Evolutionary conservation across 352 stramenopile species (phyloP).

Genomic region (Globisporangium okanoganense): DNA sequence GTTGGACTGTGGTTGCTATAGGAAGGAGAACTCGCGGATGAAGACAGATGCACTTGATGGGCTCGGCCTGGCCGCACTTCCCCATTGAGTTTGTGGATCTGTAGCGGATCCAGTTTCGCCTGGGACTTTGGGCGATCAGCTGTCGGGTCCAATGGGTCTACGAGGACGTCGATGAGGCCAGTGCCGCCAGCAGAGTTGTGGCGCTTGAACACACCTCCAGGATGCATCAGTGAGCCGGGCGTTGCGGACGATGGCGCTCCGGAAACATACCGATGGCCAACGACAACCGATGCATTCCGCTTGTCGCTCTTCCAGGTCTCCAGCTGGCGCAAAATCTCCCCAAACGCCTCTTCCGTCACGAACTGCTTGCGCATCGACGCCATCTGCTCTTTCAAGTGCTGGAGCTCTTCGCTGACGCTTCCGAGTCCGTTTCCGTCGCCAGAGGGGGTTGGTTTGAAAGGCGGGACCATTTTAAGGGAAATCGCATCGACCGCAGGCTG

Average conservation of each 20-base stretch:
- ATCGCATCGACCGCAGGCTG: background rate
- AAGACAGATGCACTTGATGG: background rate
- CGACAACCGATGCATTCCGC: constrained; percentile 17
- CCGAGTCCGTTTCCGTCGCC: background rate
- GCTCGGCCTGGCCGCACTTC: constrained; percentile 10
- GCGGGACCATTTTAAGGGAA: background rate
- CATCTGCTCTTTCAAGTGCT: constrained; percentile 32
- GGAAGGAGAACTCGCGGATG: background rate
- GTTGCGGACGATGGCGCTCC: constrained; percentile 5
- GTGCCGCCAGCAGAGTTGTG: constrained; percentile 15
- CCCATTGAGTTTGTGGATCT: constrained; percentile 37
- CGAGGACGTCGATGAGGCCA: background rate
- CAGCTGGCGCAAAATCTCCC: constrained; percentile 36
- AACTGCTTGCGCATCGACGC: constrained; percentile 40
- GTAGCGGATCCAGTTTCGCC: constrained; percentile 55
- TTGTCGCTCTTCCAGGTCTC: constrained; percentile 26
- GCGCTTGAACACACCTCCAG: constrained; percentile 21
- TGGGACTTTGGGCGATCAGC: constrained; percentile 46
- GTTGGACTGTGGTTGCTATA: constrained; percentile 8
- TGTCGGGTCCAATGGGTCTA: background rate
- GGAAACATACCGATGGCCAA: constrained; percentile 28
- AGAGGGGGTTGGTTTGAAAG: background rate
- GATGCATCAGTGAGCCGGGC: constrained; percentile 18
- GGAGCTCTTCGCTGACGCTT: constrained; percentile 32
- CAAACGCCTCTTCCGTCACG: constrained; percentile 40